These are phyloP conservation scores for Sicyos baderoa DNA, from an alignment of 306 rosid species.

Conservation along the genomic window DNA sequence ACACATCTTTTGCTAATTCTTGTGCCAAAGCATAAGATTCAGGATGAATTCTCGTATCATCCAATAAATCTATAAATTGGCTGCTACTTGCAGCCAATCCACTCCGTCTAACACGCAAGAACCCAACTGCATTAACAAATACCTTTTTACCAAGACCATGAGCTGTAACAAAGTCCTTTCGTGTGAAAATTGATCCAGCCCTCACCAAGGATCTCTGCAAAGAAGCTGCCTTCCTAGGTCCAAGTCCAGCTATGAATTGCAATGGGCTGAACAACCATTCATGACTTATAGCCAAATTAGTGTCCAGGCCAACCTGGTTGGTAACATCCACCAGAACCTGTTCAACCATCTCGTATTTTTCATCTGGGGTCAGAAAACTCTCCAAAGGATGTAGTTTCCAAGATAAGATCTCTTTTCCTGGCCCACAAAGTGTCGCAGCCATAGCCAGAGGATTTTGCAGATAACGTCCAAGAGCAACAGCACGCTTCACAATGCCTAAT, in stretches of 20 bases:
- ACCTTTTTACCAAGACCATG: constrained; percentile 88
- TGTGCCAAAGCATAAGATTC: constrained; percentile 84
- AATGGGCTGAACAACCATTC: constrained; percentile 93
- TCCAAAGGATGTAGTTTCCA: constrained; percentile 79
- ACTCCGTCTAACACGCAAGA: constrained; percentile 86
- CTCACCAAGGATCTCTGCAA: constrained; percentile 83
- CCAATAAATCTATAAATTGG: constrained; percentile 86
- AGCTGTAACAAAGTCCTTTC: constrained; percentile 72
- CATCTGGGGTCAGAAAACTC: constrained; percentile 79
- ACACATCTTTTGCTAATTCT: constrained; percentile 94
- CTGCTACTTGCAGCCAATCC: constrained; percentile 89
- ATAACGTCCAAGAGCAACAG: constrained; percentile 91
- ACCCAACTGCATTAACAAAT: constrained; percentile 89
- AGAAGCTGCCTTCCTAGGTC: constrained; percentile 95
- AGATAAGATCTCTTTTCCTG: constrained; percentile 75
- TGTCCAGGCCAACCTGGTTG: constrained; percentile 88
- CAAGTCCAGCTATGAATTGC: constrained; percentile 93
- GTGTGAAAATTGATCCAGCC: constrained; percentile 77
- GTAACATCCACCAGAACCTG: constrained; percentile 92
- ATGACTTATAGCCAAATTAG: constrained; percentile 76
- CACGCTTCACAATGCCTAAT: constrained; percentile 89
- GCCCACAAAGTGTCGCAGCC: constrained; percentile 92
- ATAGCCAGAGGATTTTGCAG: constrained; percentile 96
- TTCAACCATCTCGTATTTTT: constrained; percentile 77
- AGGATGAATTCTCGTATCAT: constrained; percentile 97